These are phyloP conservation scores for Cicer judaicum DNA, from an alignment of 306 rosid species.

Conservation along the genomic window DNA sequence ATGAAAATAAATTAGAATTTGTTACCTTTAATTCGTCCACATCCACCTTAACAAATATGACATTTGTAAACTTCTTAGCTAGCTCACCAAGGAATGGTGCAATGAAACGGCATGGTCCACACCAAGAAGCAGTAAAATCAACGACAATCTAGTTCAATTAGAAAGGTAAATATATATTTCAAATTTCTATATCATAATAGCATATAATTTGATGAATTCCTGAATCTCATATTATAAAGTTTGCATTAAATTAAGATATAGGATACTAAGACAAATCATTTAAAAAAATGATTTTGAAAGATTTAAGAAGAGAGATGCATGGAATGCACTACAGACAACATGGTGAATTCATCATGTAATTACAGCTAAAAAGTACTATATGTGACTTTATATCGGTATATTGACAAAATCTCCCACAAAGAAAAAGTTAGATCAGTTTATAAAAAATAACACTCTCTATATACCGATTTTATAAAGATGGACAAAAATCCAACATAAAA, in stretches of 20 bases:
- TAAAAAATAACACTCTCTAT: no score
- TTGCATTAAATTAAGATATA: not conserved
- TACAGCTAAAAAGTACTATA: no score
- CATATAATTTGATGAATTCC: not conserved
- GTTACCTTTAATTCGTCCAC: conserved; percentile 88
- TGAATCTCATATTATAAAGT: not conserved
- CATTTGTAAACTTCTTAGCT: conserved; percentile 67
- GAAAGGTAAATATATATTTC: conserved; percentile 10
- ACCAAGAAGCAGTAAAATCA: conserved; percentile 97
- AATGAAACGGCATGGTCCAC: conserved; percentile 94
- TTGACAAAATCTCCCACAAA: no score
- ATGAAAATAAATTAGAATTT: not conserved
- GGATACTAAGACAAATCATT: not conserved
- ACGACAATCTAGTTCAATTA: conserved; percentile 65
- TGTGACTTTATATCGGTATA: no score
- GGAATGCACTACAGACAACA: not conserved
- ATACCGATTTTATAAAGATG: no score
- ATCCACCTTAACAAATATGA: conserved; percentile 79
- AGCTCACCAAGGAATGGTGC: conserved; percentile 76
- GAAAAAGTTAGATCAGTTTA: no score
- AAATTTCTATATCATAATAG: not conserved
- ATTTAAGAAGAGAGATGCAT: not conserved
- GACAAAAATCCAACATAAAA: no score
- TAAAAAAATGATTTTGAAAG: not conserved
- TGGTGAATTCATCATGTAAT: not conserved